Base-by-base conservation (phyloP, 1,284 basidiomycete species). In the Hymenochaete sp. region DNA sequence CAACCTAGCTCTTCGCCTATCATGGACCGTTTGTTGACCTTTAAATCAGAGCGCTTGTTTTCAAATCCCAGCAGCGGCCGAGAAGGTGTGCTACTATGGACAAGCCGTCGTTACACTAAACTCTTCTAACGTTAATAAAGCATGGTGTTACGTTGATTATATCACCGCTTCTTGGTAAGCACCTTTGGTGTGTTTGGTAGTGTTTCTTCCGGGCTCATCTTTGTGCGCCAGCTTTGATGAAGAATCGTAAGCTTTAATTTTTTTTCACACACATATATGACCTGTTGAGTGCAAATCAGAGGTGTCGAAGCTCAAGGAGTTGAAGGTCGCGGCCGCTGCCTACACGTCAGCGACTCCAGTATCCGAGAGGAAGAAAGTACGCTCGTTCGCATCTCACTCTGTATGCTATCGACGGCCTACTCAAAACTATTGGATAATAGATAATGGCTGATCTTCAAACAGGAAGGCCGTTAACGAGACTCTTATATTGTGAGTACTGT, bases 51-150 rank as follows among this genome's bases (percentile, higher is more conserved):
- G 87, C 52, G 57, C 93, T 3, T 93, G 89, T 62, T 93, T 92
- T 56, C 90, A 93, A 62, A 68, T 92, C 8, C 89, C 90, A 22
- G 89, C 89, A 0, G 66, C 85, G 14, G 79, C 80, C 1, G 75
- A 74, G 36, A 68, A 76, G 42, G 79, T 79, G 21, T 35, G 5
- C 21, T 52, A 26, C 59, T 44, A n/a, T 11, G n/a, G 36, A 31
- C 3, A 22, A 24, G 4, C 35, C 1, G 18, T 3, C 27, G 29
- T 42, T 36, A n/a, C 32, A 27, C 40, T 35, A 6, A 24, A 31
- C 33, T 22, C 44, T 35, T 35, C 42, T 47, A 25, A 14, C 25
- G 32, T 35, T 26, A 27, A 19, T 27, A 28, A 42, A 83, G 73
- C 67, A 70, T 44, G 88, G 89, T 1, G 65, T 91, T 18, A 86